phyloP scores from a whole-genome alignment of 1,139 yeast genomes.

The Yamadazyma diddensiae region DNA sequence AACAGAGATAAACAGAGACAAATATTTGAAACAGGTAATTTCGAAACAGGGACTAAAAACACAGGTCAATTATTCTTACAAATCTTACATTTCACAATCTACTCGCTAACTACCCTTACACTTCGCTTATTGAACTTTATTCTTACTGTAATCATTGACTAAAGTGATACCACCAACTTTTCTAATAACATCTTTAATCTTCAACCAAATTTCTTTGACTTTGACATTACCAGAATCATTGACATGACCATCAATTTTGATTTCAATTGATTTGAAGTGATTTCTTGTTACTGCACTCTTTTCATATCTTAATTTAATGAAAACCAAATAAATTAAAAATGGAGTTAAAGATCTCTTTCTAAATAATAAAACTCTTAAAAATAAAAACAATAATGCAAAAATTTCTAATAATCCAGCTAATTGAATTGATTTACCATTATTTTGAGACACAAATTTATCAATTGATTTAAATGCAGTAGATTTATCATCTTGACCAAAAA shows the following conservation, averaged over 20 bases:
- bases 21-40: too few species aligned
- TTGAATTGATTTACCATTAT: conserved; percentile 70
- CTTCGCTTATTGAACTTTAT: conserved; percentile 14
- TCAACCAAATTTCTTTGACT: conserved; percentile 60
- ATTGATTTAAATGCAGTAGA: conserved; percentile 40
- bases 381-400: conserved; percentile 46
- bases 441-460: conserved; percentile 53
- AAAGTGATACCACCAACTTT: conserved; percentile 29
- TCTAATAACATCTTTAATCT: conserved; percentile 47
- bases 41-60: too few species aligned
- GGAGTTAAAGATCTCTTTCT: conserved; percentile 63
- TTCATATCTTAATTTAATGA: conserved; percentile 77
- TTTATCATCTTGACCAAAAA: conserved; percentile 47
- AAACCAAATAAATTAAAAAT: conserved; percentile 55
- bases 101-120: neutral
- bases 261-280: conserved; percentile 68
- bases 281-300: conserved; percentile 72
- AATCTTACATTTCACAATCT: neutral
- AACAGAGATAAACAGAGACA: too few species aligned
- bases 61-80: too few species aligned
- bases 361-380: conserved; percentile 58
- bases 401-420: conserved; percentile 74
- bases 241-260: conserved; percentile 64
- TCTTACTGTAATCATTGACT: conserved; percentile 37
- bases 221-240: conserved; percentile 59